Conservation (phyloP, 176 grass and related monocot genomes). For the Alopecurus myosuroides region DNA sequence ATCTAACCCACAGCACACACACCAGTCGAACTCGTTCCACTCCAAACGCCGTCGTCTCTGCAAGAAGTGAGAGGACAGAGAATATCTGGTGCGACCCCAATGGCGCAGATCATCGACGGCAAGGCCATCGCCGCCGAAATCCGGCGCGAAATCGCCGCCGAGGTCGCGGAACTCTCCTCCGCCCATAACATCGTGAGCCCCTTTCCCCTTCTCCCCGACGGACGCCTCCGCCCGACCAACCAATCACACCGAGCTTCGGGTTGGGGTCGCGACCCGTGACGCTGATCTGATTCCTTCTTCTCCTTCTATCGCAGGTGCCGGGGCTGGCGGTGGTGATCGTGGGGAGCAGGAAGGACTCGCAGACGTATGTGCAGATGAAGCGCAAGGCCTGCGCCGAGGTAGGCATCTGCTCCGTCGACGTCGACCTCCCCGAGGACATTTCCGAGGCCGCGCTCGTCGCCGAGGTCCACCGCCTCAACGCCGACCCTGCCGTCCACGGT, state of each 20-base stretch:
- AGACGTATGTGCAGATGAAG: constrained; percentile 88
- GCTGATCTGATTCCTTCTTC: neutral
- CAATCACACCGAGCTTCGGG: neutral
- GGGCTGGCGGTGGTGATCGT: constrained; percentile 97
- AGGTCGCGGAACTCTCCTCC: constrained; percentile 56
- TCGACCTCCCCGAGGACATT: constrained; percentile 82
- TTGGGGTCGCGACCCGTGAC: neutral
- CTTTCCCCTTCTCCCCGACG: neutral
- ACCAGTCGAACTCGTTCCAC: neutral
- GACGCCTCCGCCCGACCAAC: neutral
- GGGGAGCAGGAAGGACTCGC: constrained; percentile 86
- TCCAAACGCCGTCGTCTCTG: neutral
- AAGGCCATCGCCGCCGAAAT: constrained; percentile 72
- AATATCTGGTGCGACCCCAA: constrained; percentile 11
- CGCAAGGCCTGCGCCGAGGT: constrained; percentile 91
- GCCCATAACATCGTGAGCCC: constrained; percentile 32
- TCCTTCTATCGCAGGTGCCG: constrained; percentile 49
- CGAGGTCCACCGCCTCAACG: constrained; percentile 81
- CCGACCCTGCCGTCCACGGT: constrained; percentile 77
- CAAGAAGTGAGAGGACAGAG: neutral
- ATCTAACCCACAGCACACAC: neutral
- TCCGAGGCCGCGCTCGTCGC: constrained; percentile 66
- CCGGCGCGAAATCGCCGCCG: constrained; percentile 56
- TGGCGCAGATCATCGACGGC: constrained; percentile 95
- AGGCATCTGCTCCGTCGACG: constrained; percentile 71